Conservation (phyloP, 768 basidiomycete genomes). For the Boletellus ananiceps region DNA sequence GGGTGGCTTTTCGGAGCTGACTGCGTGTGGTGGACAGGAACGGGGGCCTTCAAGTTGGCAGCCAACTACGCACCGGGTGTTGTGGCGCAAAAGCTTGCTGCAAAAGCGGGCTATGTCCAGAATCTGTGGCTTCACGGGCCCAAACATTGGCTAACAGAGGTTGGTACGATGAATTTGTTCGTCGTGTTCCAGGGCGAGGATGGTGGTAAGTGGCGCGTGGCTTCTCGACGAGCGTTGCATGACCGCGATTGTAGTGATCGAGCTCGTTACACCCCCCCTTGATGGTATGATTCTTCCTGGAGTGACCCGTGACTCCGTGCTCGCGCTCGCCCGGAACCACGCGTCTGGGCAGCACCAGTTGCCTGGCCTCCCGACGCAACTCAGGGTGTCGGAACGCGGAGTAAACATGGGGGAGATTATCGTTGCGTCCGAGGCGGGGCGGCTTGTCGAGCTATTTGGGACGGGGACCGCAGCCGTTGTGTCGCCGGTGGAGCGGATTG, state of each 20-base stretch:
- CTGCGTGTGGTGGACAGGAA: conserved; percentile 41
- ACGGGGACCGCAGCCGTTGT: conserved; percentile 53
- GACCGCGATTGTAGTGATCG: conserved; percentile 33
- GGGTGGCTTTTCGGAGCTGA: conserved; percentile 6
- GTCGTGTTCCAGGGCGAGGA: conserved; percentile 69
- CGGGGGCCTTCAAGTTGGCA: conserved; percentile 84
- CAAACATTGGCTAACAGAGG: conserved; percentile 51
- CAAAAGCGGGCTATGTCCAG: conserved; percentile 73
- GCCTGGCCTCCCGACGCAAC: conserved; percentile 47
- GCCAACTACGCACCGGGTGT: conserved; percentile 88
- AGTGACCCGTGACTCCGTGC: conserved; percentile 55
- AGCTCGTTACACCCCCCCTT: conserved; percentile 63
- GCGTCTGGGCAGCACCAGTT: conserved; percentile 42
- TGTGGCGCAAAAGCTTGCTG: conserved; percentile 77
- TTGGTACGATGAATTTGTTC: conserved; percentile 93
- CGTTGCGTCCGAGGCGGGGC: conserved; percentile 38
- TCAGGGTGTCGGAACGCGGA: conserved; percentile 61
- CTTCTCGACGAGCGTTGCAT: background rate
- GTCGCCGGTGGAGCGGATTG: conserved; percentile 49
- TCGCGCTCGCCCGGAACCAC: conserved; percentile 53
- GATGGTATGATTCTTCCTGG: conserved; percentile 67
- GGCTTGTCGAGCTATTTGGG: conserved; percentile 48
- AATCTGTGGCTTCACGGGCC: conserved; percentile 86
- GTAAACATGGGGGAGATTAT: conserved; percentile 77
- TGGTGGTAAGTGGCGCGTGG: conserved; percentile 43